phyloP scores from a whole-genome alignment of 495 filamentous ascomycete genomes.

The Rhypophila decipiens region DNA sequence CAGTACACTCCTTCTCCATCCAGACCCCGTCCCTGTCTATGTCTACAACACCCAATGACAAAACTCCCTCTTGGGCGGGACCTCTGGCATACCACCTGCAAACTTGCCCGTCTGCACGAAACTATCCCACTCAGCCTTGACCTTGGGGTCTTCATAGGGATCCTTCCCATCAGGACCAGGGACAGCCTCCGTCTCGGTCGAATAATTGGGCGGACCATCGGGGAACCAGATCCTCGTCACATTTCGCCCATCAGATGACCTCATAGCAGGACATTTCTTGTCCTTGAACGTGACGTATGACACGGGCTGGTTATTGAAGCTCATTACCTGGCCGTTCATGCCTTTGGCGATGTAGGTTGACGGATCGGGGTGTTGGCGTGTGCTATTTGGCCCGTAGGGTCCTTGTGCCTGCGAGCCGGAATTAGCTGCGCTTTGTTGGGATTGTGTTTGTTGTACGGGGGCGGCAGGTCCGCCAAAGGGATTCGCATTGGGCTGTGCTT shows the following conservation, averaged over 20 bases:
- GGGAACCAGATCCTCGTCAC: conserved; percentile 62
- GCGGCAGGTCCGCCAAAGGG: conserved; percentile 13
- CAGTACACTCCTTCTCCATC: too few species aligned
- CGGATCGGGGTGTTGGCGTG: conserved; percentile 36
- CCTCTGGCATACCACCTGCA: conserved; percentile 57
- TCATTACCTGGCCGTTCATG: conserved; percentile 24
- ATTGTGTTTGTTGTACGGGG: conserved; percentile 3
- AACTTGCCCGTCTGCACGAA: conserved; percentile 58
- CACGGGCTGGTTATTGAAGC: conserved; percentile 38
- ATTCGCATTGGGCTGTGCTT: conserved; percentile 7
- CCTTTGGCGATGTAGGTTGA: conserved; percentile 28
- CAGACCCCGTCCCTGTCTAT: too few species aligned
- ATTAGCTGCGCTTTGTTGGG: too few species aligned
- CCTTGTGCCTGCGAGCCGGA: conserved; percentile 13
- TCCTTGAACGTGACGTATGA: conserved; percentile 21
- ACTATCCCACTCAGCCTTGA: conserved; percentile 52
- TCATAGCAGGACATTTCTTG: conserved; percentile 26
- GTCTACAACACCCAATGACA: conserved; percentile 69
- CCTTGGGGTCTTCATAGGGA: conserved; percentile 36
- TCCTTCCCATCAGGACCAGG: conserved; percentile 37
- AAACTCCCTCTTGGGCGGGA: conserved; percentile 69
- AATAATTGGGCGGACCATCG: conserved; percentile 57
- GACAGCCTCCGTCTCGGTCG: conserved; percentile 44
- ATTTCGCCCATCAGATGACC: conserved; percentile 32
- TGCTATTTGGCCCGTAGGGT: conserved; percentile 36